Conservation (phyloP, 1,284 basidiomycete genomes). For the Ceratobasidium sp. region DNA sequence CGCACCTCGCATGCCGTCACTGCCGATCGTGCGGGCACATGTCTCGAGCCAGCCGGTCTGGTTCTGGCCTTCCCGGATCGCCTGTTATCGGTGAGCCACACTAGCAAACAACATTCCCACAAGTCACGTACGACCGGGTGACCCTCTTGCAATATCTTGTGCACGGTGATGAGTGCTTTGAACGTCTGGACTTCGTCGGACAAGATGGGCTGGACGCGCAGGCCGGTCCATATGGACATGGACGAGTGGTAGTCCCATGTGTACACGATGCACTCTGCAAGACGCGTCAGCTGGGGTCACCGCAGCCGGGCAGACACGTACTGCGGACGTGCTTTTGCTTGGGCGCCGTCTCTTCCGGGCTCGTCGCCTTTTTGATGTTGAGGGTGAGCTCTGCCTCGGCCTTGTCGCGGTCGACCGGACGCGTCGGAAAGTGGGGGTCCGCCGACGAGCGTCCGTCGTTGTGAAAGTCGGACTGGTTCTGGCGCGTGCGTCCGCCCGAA, state of each 20-base stretch:
- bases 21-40: constrained; percentile 84
- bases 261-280: constrained; percentile 91
- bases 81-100: constrained; percentile 57
- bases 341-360: constrained; percentile 87
- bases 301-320: constrained; percentile 55
- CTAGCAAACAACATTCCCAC: neutral
- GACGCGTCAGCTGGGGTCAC: constrained; percentile 6
- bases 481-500: constrained; percentile 36
- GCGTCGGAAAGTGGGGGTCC: constrained; percentile 87
- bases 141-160: constrained; percentile 95
- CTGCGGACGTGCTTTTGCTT: constrained; percentile 98
- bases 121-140: constrained; percentile 79
- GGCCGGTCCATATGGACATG: constrained; percentile 93
- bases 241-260: constrained; percentile 99
- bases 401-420: constrained; percentile 96
- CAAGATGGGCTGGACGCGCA: constrained; percentile 92
- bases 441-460: constrained; percentile 52
- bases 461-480: constrained; percentile 40
- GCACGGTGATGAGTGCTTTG: constrained; percentile 93
- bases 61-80: constrained; percentile 93
- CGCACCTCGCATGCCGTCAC: constrained; percentile 79
- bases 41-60: constrained; percentile 97
- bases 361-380: constrained; percentile 97
- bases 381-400: constrained; percentile 89
- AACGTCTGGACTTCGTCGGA: constrained; percentile 96